Percentiles rank a stretch among this genome's conserved stretches.
These are phyloP conservation scores for Xylaria sp. DNA, from an alignment of 2,329 filamentous ascomycete species.

Conservation along the genomic window DNA sequence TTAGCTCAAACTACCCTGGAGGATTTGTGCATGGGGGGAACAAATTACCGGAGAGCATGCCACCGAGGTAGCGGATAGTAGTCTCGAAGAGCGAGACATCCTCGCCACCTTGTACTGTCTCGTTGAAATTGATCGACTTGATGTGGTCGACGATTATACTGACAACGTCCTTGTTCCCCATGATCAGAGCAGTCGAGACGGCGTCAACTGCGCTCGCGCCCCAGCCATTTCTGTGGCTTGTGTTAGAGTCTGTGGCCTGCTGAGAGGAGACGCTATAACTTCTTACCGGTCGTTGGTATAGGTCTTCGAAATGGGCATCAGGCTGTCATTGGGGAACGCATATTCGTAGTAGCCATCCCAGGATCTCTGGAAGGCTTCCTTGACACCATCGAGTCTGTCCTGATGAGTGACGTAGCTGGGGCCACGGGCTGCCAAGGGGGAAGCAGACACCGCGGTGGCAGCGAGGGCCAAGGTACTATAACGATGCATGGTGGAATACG, in stretches of 20 bases:
- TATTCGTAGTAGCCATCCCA: slow-evolving; percentile 80
- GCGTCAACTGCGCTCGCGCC: slow-evolving; percentile 86
- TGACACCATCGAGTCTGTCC: slow-evolving; percentile 68
- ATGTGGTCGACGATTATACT: slow-evolving; percentile 77
- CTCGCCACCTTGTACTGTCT: slow-evolving; percentile 59
- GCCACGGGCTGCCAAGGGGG: slow-evolving; percentile 24
- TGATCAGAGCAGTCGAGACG: slow-evolving; percentile 81
- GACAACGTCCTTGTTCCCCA: slow-evolving; percentile 75
- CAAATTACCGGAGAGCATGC: slow-evolving; percentile 74
- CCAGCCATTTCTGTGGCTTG: slow-evolving; percentile 76
- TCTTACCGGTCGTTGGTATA: slow-evolving; percentile 75
- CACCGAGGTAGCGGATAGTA: slow-evolving; percentile 87
- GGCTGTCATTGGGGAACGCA: slow-evolving; percentile 81
- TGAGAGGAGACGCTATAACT: neutral
- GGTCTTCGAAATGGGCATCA: slow-evolving; percentile 73
- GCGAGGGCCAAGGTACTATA: slow-evolving; percentile 37
- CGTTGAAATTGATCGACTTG: slow-evolving; percentile 75
- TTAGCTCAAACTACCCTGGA: slow-evolving; percentile 34
- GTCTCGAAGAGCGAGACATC: slow-evolving; percentile 85
- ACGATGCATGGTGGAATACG: slow-evolving; percentile 43
- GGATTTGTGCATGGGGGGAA: slow-evolving; percentile 5
- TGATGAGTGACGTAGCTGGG: slow-evolving; percentile 50
- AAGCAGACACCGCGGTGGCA: slow-evolving; percentile 40
- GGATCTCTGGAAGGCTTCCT: slow-evolving; percentile 74
- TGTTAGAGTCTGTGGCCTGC: slow-evolving; percentile 36